phyloP scores from a whole-genome alignment of 2,329 filamentous ascomycete species.

The Exophiala oligosperma region DNA sequence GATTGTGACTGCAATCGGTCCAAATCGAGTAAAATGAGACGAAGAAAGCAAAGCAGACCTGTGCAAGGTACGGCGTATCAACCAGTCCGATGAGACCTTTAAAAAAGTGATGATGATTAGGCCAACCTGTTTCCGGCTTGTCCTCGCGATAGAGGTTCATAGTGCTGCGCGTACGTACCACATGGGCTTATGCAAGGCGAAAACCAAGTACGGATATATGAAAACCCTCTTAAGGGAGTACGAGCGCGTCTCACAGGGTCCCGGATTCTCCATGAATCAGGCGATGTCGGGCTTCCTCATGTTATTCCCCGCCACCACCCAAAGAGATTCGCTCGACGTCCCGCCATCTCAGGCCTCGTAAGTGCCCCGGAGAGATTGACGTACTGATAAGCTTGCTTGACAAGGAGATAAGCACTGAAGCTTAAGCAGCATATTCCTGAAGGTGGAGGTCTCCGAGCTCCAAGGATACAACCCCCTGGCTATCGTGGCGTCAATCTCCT shows the following conservation, averaged over 20 bases:
- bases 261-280: neutral
- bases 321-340: neutral
- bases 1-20: no score
- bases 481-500: neutral
- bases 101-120: no score
- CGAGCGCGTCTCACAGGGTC: constrained; percentile 7
- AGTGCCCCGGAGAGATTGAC: neutral
- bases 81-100: no score
- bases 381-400: constrained; percentile 1
- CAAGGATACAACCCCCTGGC: neutral
- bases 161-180: neutral
- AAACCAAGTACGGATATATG: neutral
- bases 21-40: no score
- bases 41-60: no score
- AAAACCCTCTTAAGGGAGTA: neutral
- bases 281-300: constrained; percentile 49
- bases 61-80: no score
- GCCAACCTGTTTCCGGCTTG: neutral
- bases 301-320: constrained; percentile 36
- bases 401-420: constrained; percentile 10
- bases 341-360: neutral
- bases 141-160: neutral
- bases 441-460: neutral
- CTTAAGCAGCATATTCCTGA: neutral
- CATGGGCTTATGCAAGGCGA: neutral